A percentile compares a stretch with the other conserved stretches of the same genome.
Conservation (phyloP, 371 early-diverging fungal species). For the Mucor saturninus region DNA sequence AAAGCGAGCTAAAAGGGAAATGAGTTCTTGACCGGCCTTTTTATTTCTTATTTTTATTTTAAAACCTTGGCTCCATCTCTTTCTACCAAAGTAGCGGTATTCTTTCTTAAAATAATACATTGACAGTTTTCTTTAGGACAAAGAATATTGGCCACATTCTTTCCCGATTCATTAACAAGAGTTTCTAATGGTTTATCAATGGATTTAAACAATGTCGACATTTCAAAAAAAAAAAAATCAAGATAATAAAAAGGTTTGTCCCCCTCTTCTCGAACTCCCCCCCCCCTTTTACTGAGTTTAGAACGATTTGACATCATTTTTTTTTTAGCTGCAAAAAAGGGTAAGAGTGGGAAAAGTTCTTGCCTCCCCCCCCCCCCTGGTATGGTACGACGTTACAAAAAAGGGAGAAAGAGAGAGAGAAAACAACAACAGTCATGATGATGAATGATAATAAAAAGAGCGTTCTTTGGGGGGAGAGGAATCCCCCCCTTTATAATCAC, state of each 20-base stretch:
- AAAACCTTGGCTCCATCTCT: slow-evolving; percentile 47
- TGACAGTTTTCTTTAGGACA: slow-evolving; percentile 49
- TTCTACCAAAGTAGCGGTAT: slow-evolving; percentile 41
- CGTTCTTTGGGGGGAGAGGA: not conserved
- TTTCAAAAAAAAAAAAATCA: not conserved
- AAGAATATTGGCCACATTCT: slow-evolving; percentile 41
- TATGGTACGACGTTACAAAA: slow-evolving; percentile 2
- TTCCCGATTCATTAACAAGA: slow-evolving; percentile 30
- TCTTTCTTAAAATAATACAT: slow-evolving; percentile 44
- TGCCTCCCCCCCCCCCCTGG: not conserved
- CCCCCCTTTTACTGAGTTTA: not conserved
- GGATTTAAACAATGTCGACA: slow-evolving; percentile 17
- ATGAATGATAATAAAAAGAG: not conserved
- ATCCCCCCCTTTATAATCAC: slow-evolving; percentile 5
- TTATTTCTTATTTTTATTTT: no score
- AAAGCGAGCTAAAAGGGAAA: slow-evolving; percentile 24
- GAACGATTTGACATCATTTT: slow-evolving; percentile 1
- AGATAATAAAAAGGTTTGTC: not conserved
- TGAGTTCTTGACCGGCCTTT: not conserved
- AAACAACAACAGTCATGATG: not conserved
- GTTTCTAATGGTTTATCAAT: slow-evolving; percentile 28
- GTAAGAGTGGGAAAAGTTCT: not conserved
- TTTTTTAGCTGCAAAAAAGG: no score
- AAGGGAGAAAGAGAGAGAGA: not conserved
- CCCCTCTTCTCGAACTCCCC: no score